Evolutionary conservation across 1,139 yeast genomes (phyloP).

Genomic region (Diutina catenulata): DNA sequence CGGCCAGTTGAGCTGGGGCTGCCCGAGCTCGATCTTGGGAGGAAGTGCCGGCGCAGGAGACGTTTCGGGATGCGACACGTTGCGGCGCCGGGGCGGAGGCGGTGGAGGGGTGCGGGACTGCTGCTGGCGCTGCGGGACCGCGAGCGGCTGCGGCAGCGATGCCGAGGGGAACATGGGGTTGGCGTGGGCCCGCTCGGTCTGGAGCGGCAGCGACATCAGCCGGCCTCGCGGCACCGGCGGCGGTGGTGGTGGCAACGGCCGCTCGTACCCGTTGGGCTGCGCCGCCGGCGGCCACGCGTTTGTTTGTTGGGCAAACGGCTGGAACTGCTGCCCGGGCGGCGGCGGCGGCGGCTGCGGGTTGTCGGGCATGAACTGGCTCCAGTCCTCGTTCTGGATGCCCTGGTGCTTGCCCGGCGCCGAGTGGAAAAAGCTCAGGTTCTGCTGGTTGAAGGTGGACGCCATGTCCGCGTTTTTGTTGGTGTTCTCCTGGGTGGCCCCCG

Average conservation of each 20-base stretch:
- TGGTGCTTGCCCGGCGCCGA: no score
- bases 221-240: slow-evolving; percentile 25
- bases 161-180: slow-evolving; percentile 7
- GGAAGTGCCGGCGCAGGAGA: neutral
- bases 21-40: slow-evolving; percentile 11
- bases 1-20: slow-evolving; percentile 10
- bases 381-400: no score
- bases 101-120: slow-evolving; percentile 28
- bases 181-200: neutral
- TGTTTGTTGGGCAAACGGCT: neutral
- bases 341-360: neutral
- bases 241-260: slow-evolving; percentile 29
- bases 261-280: neutral
- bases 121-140: slow-evolving; percentile 8
- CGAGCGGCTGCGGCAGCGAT: slow-evolving; percentile 15
- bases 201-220: slow-evolving; percentile 30
- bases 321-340: neutral
- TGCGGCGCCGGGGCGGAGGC: slow-evolving; percentile 28
- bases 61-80: neutral
- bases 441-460: slow-evolving; percentile 7
- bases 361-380: no score
- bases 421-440: slow-evolving; percentile 1
- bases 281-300: no score
- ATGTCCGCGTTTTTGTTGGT: slow-evolving; percentile 22
- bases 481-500: slow-evolving; percentile 29